Conservation (phyloP, 1,284 basidiomycete genomes). For the Irpex lacteus region DNA sequence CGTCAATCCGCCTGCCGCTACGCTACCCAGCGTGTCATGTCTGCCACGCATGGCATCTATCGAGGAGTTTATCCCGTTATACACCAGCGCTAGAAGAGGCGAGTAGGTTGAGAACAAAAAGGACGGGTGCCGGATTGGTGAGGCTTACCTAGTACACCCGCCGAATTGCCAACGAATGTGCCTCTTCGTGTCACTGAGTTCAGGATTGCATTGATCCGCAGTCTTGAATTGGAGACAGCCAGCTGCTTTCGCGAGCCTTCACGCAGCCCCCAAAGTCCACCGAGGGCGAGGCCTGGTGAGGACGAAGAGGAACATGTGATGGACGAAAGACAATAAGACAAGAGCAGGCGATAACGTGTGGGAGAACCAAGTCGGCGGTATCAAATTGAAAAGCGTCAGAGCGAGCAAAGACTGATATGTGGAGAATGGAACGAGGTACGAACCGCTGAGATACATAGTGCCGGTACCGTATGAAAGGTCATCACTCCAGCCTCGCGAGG, state of each 20-base stretch:
- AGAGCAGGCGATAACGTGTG: conserved; percentile 64
- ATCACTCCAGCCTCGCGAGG: conserved; percentile 97
- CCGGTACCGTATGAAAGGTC: conserved; percentile 99
- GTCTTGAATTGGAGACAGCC: conserved; percentile 77
- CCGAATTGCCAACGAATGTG: conserved; percentile 97
- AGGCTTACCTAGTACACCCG: conserved; percentile 88
- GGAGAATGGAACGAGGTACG: conserved; percentile 39
- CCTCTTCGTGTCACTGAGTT: conserved; percentile 97
- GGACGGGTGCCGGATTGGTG: conserved; percentile 15
- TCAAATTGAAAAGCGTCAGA: conserved; percentile 17
- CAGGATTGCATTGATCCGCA: conserved; percentile 95
- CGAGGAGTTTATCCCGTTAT: conserved; percentile 95
- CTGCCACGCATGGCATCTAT: conserved; percentile 88
- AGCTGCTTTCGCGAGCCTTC: conserved; percentile 89
- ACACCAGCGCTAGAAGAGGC: conserved; percentile 70
- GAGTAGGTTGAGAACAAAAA: conserved; percentile 32
- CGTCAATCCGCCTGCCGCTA: conserved; percentile 89
- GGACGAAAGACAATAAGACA: conserved; percentile 67
- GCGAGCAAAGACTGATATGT: conserved; percentile 15
- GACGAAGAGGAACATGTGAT: conserved; percentile 69
- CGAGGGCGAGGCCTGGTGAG: conserved; percentile 83
- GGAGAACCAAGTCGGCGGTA: conserved; percentile 37
- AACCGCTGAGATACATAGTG: conserved; percentile 96
- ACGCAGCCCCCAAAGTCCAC: conserved; percentile 93
- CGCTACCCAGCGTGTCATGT: conserved; percentile 90